phyloP scores from a whole-genome alignment of 23 red algal species.

The Gracilaria caudata region DNA sequence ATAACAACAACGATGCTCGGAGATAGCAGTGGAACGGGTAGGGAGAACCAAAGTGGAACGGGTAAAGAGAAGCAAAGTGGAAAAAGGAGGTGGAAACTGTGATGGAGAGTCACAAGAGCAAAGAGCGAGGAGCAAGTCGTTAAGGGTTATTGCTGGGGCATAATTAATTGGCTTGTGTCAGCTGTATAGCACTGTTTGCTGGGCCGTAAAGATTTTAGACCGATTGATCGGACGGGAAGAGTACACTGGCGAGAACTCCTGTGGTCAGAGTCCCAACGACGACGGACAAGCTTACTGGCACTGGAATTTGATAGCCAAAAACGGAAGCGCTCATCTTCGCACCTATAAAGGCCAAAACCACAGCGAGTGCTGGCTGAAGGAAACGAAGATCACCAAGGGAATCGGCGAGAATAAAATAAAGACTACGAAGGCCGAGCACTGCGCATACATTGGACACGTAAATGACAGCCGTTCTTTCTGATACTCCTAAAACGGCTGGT shows the following conservation, averaged over 20 bases:
- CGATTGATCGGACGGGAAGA: constrained; percentile 41
- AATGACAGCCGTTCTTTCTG: constrained; percentile 71
- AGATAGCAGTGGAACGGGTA: neutral
- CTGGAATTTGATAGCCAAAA: constrained; percentile 67
- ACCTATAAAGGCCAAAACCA: constrained; percentile 89
- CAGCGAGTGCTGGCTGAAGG: constrained; percentile 72
- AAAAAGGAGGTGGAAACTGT: neutral
- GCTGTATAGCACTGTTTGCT: neutral
- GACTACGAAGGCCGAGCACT: constrained; percentile 80
- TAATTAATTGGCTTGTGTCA: constrained; percentile 16
- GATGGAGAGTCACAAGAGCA: neutral
- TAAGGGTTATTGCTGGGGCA: neutral
- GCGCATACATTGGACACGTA: constrained; percentile 93
- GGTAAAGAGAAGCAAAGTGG: neutral
- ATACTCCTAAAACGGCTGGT: constrained; percentile 91
- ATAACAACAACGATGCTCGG: neutral
- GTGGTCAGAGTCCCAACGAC: constrained; percentile 35
- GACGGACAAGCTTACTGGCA: constrained; percentile 63
- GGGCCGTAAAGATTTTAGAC: neutral
- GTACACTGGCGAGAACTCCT: constrained; percentile 51
- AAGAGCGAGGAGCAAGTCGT: neutral
- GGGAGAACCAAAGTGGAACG: no score
- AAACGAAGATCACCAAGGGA: constrained; percentile 80
- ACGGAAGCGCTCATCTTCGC: constrained; percentile 74
- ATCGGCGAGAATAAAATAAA: constrained; percentile 87